Evolutionary conservation across 345 rosid genomes (phyloP).

Genomic region (Bruguiera gymnorhiza): DNA sequence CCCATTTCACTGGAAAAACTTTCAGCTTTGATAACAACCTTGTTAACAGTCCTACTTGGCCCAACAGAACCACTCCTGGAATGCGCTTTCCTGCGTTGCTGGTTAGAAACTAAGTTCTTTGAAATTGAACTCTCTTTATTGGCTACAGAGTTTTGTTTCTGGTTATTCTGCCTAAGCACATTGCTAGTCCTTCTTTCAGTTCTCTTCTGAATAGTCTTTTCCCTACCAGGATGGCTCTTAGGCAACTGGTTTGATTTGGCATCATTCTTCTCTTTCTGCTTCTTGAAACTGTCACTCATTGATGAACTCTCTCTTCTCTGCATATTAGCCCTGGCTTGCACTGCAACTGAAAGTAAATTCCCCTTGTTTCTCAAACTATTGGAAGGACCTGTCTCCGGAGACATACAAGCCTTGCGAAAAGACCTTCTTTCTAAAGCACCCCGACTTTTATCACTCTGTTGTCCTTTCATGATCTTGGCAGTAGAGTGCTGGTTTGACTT

Average conservation of each 20-base stretch:
- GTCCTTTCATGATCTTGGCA: constrained; percentile 33
- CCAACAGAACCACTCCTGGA: constrained; percentile 32
- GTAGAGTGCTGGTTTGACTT: constrained; percentile 22
- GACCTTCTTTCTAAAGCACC: constrained; percentile 23
- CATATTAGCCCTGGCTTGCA: constrained; percentile 43
- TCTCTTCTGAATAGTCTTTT: constrained; percentile 39
- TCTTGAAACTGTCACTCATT: constrained; percentile 28
- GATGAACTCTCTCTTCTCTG: constrained; percentile 43
- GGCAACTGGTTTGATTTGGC: constrained; percentile 30
- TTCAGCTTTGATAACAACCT: constrained; percentile 34
- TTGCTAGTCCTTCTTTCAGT: constrained; percentile 27
- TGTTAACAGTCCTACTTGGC: constrained; percentile 38
- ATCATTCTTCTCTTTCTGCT: constrained; percentile 48
- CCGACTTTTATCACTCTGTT: constrained; percentile 34
- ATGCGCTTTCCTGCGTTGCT: constrained; percentile 32
- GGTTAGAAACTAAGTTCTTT: constrained; percentile 36
- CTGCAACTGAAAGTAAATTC: constrained; percentile 38
- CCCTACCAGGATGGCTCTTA: constrained; percentile 35
- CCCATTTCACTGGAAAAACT: constrained; percentile 35
- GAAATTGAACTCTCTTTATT: constrained; percentile 35
- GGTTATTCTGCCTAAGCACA: constrained; percentile 61
- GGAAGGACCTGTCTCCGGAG: constrained; percentile 33
- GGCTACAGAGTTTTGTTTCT: constrained; percentile 57
- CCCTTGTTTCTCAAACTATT: constrained; percentile 38
- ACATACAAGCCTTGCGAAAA: constrained; percentile 19